phyloP scores from a whole-genome alignment of 2,329 filamentous ascomycete genomes.

The Chaetomium sp. region DNA sequence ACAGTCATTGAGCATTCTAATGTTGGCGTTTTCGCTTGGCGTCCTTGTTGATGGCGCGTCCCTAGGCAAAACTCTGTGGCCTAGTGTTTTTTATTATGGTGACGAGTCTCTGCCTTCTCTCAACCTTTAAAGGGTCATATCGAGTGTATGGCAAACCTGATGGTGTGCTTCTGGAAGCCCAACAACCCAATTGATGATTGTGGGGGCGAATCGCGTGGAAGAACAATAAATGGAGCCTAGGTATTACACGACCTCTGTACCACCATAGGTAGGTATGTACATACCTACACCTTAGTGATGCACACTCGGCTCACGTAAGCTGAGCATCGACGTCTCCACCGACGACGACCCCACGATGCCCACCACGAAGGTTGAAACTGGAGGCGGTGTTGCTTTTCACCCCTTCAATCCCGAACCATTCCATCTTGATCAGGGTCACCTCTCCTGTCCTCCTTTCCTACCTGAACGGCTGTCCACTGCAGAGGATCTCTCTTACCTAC shows the following conservation, averaged over 20 bases:
- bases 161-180: background rate
- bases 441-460: background rate
- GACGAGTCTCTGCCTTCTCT: background rate
- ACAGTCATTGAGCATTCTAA: background rate
- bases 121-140: background rate
- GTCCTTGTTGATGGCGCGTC: background rate
- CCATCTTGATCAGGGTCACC: constrained; percentile 14
- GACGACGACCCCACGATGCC: constrained; percentile 14
- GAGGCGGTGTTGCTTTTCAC: constrained; percentile 19
- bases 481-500: background rate
- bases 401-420: constrained; percentile 20
- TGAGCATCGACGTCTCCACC: constrained; percentile 13
- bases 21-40: background rate
- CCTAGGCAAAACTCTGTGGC: constrained; percentile 14
- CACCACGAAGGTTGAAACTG: constrained; percentile 8
- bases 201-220: background rate
- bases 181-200: background rate
- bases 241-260: background rate
- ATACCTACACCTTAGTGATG: background rate
- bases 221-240: background rate
- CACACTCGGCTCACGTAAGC: constrained; percentile 7
- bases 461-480: background rate
- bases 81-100: background rate
- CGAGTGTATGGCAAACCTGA: background rate
- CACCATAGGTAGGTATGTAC: background rate